Conservation (phyloP, 2,329 filamentous ascomycete species). For the Pseudocercospora vitis region DNA sequence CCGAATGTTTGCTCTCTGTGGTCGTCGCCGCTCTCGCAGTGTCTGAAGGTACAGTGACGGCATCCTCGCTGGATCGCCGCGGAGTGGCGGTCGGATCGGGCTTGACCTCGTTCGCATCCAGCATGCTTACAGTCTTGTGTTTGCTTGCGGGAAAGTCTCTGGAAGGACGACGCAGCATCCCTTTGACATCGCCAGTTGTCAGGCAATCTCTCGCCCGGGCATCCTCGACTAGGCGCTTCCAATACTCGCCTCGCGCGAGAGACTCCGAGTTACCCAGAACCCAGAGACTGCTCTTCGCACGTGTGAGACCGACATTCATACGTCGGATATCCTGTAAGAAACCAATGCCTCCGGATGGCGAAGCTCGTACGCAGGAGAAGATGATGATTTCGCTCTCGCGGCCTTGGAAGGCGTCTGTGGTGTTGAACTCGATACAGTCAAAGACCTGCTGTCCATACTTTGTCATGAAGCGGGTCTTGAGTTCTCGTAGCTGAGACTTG, state of each 20-base stretch:
- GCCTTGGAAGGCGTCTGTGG: constrained; percentile 96
- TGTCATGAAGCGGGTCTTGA: constrained; percentile 71
- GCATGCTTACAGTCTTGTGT: constrained; percentile 27
- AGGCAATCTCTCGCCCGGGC: constrained; percentile 73
- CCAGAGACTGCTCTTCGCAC: constrained; percentile 95
- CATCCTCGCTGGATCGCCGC: background rate
- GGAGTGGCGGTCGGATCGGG: background rate
- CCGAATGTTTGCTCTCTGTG: constrained; percentile 9
- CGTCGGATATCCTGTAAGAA: constrained; percentile 97
- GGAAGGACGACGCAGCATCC: constrained; percentile 56
- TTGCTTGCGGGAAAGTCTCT: constrained; percentile 39
- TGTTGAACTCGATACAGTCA: constrained; percentile 91
- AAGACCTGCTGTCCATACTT: constrained; percentile 74
- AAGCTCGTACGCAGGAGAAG: constrained; percentile 95
- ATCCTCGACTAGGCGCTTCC: constrained; percentile 82
- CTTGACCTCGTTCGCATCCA: constrained; percentile 19
- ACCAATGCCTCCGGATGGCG: constrained; percentile 89
- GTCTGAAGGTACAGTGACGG: background rate
- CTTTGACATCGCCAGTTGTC: constrained; percentile 65
- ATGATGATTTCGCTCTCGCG: constrained; percentile 98
- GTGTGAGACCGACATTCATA: constrained; percentile 98
- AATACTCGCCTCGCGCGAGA: constrained; percentile 83
- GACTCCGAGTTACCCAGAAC: constrained; percentile 90
- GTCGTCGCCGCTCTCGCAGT: background rate
- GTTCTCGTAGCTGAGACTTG: constrained; percentile 82